Conservation (phyloP, 768 basidiomycete genomes). For the Xerocomus brunneocitrinus region DNA sequence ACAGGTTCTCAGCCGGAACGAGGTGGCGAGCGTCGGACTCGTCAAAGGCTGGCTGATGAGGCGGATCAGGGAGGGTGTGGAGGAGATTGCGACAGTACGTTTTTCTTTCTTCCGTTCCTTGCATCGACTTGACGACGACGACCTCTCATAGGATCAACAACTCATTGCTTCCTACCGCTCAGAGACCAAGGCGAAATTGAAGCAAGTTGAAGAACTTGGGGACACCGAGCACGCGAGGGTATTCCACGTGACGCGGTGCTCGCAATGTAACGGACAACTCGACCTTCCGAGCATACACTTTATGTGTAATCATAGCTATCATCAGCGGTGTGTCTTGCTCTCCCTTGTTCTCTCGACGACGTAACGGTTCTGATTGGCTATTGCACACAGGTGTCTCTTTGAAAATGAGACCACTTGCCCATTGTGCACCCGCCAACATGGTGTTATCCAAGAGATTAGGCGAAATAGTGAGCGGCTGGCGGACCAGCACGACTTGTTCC, state of each 20-base stretch:
- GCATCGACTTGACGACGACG: not conserved
- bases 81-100: slow-evolving; percentile 78
- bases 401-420: slow-evolving; percentile 91
- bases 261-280: slow-evolving; percentile 82
- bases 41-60: slow-evolving; percentile 88
- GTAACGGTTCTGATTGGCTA: not conserved
- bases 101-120: not conserved
- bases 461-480: slow-evolving; percentile 80
- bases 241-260: slow-evolving; percentile 93
- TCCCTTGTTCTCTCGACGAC: slow-evolving; percentile 4
- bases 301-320: slow-evolving; percentile 98
- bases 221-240: slow-evolving; percentile 77
- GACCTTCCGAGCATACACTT: slow-evolving; percentile 94
- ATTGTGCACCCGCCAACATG: slow-evolving; percentile 79
- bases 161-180: slow-evolving; percentile 83
- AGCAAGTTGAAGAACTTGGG: slow-evolving; percentile 76
- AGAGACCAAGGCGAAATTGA: slow-evolving; percentile 76
- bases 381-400: slow-evolving; percentile 63
- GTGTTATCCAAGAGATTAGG: slow-evolving; percentile 85
- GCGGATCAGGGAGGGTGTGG: slow-evolving; percentile 67
- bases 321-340: slow-evolving; percentile 63
- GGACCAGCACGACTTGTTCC: slow-evolving; percentile 76
- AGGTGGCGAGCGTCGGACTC: slow-evolving; percentile 84
- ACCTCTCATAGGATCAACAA: slow-evolving; percentile 63
- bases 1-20: slow-evolving; percentile 83